Evolutionary conservation across 2,329 filamentous ascomycete species (phyloP).

Genomic region (Cordyceps cateniannulata): DNA sequence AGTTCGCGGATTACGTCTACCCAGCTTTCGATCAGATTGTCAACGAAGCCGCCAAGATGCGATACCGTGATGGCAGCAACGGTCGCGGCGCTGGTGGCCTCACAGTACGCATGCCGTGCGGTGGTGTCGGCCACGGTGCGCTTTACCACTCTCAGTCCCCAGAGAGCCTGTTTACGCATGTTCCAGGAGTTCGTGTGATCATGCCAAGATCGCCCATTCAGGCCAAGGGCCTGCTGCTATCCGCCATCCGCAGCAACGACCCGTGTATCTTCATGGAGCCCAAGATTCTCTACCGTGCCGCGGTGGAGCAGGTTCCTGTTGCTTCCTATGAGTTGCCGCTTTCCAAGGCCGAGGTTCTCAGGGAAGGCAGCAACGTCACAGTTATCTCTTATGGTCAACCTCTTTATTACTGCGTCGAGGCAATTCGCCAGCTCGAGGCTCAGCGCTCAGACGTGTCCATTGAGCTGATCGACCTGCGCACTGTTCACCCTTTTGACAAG

Average conservation of each 20-base stretch:
- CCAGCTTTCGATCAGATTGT: conserved; percentile 92
- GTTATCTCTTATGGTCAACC: conserved; percentile 87
- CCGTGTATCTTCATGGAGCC: conserved; percentile 92
- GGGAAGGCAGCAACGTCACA: conserved; percentile 72
- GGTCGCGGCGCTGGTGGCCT: conserved; percentile 65
- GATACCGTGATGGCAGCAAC: conserved; percentile 62
- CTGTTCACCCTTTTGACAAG: conserved; percentile 88
- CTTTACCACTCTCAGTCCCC: conserved; percentile 87
- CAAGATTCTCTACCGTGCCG: conserved; percentile 85
- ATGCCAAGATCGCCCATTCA: conserved; percentile 81
- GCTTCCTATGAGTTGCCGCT: conserved; percentile 77
- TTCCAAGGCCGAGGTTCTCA: conserved; percentile 78
- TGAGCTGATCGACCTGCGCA: conserved; percentile 82
- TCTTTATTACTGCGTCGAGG: conserved; percentile 73
- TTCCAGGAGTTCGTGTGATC: conserved; percentile 78
- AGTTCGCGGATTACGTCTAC: conserved; percentile 92
- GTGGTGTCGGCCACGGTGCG: conserved; percentile 82
- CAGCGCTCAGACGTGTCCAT: conserved; percentile 65
- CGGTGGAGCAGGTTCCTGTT: conserved; percentile 83
- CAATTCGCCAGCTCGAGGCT: conserved; percentile 67
- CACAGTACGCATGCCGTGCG: conserved; percentile 85
- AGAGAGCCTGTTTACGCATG: conserved; percentile 80
- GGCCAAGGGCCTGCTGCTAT: conserved; percentile 78
- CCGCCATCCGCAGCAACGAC: conserved; percentile 73
- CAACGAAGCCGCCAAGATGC: conserved; percentile 84